These are phyloP conservation scores for Sporothrix brunneoviolacea DNA, from an alignment of 2,329 filamentous ascomycete genomes.

Conservation along the genomic window DNA sequence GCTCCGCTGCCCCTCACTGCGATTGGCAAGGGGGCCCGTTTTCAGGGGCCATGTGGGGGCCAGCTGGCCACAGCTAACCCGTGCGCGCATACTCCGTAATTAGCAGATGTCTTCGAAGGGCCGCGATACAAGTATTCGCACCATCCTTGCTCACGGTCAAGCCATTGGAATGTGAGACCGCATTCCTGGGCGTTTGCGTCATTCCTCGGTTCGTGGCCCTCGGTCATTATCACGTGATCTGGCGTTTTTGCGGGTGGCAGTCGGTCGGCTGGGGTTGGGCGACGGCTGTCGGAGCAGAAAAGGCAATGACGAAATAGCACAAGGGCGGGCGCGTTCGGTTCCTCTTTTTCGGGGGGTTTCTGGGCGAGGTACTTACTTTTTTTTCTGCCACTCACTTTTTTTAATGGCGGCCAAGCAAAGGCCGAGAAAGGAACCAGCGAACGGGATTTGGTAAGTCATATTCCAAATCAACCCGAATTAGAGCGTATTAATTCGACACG, in stretches of 20 bases:
- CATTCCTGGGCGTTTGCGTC: constrained; percentile 8
- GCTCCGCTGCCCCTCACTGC: neutral
- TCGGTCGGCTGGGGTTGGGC: constrained; percentile 2
- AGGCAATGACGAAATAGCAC: constrained; percentile 11
- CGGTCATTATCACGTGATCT: constrained; percentile 11
- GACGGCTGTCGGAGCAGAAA: constrained; percentile 2
- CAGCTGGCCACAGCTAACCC: neutral
- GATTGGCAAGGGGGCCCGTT: neutral
- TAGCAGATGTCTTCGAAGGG: too few relatives aligned
- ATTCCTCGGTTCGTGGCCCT: too few relatives aligned
- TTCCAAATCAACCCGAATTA: neutral
- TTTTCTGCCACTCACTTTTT: constrained; percentile 7
- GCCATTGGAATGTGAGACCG: too few relatives aligned
- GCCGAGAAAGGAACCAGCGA: neutral
- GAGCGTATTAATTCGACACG: too few relatives aligned
- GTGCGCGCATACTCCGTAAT: too few relatives aligned
- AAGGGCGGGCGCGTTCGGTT: neutral
- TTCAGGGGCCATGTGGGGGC: neutral
- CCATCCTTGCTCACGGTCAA: too few relatives aligned
- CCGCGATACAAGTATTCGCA: too few relatives aligned
- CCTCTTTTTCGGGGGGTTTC: too few relatives aligned
- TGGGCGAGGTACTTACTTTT: too few relatives aligned
- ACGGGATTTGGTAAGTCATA: too few relatives aligned
- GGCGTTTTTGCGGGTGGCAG: constrained; percentile 5
- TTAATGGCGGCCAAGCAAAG: neutral